A percentile compares a stretch with the other conserved stretches of the same genome.
phyloP scores from a whole-genome alignment of 2,329 filamentous ascomycete genomes.

The Epicoccum nigrum region DNA sequence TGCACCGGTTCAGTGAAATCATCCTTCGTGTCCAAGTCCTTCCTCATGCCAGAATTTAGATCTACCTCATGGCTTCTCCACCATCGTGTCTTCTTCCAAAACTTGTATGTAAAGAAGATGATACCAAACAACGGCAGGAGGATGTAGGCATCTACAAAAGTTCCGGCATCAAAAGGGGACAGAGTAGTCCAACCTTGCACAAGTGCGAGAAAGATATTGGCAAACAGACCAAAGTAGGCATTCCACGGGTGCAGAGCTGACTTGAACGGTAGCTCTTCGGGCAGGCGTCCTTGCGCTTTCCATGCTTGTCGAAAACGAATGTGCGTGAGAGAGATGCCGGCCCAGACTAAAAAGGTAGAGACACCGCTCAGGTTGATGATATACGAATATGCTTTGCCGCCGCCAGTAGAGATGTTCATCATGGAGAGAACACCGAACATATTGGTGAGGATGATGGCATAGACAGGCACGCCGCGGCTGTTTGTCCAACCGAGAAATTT shows the following conservation, averaged over 20 bases:
- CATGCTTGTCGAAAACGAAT: conserved; percentile 72
- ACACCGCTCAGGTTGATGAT: conserved; percentile 74
- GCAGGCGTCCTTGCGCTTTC: conserved; percentile 46
- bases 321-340: conserved; percentile 71
- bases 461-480: conserved; percentile 64
- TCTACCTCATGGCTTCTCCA: conserved; percentile 47
- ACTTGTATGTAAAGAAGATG: conserved; percentile 56
- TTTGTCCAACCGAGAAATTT: conserved; percentile 72
- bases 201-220: conserved; percentile 59
- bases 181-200: conserved; percentile 62
- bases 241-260: conserved; percentile 58
- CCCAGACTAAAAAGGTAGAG: conserved; percentile 76
- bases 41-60: conserved; percentile 46
- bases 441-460: conserved; percentile 71
- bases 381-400: conserved; percentile 68
- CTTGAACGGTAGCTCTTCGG: conserved; percentile 56
- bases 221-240: conserved; percentile 55
- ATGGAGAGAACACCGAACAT: conserved; percentile 73
- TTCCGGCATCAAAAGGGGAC: conserved; percentile 57
- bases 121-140: conserved; percentile 57
- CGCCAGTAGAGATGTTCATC: conserved; percentile 74
- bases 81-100: conserved; percentile 49
- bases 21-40: conserved; percentile 43
- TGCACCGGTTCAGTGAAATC: conserved; percentile 10
- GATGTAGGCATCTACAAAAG: conserved; percentile 62